Conservation (phyloP, 352 stramenopile genomes). For the Globisporangium radiosum region DNA sequence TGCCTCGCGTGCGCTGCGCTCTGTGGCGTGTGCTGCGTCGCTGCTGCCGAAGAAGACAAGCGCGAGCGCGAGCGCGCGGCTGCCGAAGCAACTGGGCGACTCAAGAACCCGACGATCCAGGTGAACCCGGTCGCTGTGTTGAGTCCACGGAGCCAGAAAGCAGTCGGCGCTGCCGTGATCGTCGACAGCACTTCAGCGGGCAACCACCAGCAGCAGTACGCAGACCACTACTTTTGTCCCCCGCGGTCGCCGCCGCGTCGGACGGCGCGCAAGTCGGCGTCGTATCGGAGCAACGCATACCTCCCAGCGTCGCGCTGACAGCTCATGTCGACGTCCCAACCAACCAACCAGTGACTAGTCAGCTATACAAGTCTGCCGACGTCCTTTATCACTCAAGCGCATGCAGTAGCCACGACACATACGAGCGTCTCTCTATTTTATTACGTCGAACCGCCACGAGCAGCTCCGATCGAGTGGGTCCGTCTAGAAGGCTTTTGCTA, state of each 20-base stretch:
- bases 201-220: conserved; percentile 12
- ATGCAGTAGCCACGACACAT: background rate
- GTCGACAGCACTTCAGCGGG: conserved; percentile 4
- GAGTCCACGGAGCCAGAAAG: conserved; percentile 32
- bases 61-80: conserved; percentile 57
- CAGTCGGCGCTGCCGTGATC: conserved; percentile 17
- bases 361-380: background rate
- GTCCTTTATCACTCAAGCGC: conserved; percentile 9
- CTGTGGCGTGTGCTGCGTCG: conserved; percentile 71
- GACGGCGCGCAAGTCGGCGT: conserved; percentile 16
- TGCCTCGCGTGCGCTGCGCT: conserved; percentile 66
- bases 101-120: conserved; percentile 56
- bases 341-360: background rate
- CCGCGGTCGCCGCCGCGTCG: conserved; percentile 17
- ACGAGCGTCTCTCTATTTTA: background rate
- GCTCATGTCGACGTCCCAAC: background rate
- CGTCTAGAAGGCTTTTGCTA: no score
- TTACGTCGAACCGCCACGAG: no score
- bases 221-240: conserved; percentile 10
- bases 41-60: conserved; percentile 76
- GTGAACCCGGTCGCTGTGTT: conserved; percentile 59
- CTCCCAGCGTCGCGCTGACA: conserved; percentile 9
- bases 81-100: conserved; percentile 19
- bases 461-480: background rate
- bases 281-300: conserved; percentile 15